Conservation (phyloP, 257 asterid species). For the Solanum pennellii region DNA sequence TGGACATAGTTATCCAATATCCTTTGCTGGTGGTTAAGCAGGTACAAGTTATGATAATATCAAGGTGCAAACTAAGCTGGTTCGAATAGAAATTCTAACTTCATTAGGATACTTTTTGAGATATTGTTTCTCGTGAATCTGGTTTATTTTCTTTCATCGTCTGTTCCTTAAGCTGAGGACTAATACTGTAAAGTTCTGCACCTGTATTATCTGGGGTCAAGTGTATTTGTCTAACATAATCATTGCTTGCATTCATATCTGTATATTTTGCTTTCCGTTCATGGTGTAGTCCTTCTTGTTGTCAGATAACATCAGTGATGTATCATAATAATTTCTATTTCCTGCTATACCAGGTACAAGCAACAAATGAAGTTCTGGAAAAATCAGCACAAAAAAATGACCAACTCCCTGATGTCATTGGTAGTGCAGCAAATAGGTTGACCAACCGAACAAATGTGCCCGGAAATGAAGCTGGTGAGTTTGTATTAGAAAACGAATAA, state of each 20-base stretch:
- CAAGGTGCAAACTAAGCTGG: background rate
- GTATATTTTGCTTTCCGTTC: background rate
- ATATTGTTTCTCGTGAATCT: background rate
- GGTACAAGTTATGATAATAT: background rate
- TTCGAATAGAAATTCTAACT: background rate
- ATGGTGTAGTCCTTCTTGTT: background rate
- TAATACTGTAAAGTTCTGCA: background rate
- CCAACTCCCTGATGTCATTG: constrained; percentile 11
- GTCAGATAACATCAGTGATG: background rate
- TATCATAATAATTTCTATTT: background rate
- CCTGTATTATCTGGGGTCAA: background rate
- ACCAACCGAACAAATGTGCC: constrained; percentile 16
- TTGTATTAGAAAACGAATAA: background rate
- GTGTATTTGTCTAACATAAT: background rate
- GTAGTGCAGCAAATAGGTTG: constrained; percentile 9
- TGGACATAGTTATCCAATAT: background rate
- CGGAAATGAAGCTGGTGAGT: constrained; percentile 32
- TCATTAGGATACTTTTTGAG: background rate
- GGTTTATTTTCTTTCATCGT: background rate
- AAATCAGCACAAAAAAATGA: constrained; percentile 24
- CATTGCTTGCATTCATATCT: background rate
- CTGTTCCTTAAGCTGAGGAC: background rate
- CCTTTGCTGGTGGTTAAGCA: background rate
- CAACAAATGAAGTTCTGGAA: constrained; percentile 18
- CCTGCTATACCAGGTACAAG: constrained; percentile 25